phyloP scores from a whole-genome alignment of 495 filamentous ascomycete genomes.

The Chaetomium fimeti region DNA sequence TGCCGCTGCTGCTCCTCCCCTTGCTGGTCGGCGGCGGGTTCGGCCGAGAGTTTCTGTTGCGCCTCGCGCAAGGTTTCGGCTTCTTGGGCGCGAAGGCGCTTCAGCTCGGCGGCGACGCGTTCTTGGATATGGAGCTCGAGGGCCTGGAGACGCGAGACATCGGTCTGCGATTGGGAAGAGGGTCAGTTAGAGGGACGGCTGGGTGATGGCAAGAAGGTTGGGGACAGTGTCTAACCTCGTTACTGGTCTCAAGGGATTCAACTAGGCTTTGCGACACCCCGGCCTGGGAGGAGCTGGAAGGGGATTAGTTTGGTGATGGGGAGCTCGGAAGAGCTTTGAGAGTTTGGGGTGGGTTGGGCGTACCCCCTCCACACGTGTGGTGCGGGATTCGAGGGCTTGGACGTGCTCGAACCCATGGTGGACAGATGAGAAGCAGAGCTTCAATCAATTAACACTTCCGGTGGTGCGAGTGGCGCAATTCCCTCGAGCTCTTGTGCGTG shows the following conservation, averaged over 20 bases:
- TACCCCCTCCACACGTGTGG: conserved; percentile 53
- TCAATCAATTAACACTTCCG: conserved; percentile 23
- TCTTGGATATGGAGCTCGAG: conserved; percentile 85
- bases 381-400: conserved; percentile 44
- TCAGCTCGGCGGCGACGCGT: conserved; percentile 82
- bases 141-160: conserved; percentile 77
- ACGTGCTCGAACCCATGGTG: conserved; percentile 52
- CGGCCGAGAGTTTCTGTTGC: conserved; percentile 56
- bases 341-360: conserved; percentile 15
- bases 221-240: conserved; percentile 62
- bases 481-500: conserved; percentile 14
- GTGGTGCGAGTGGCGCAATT: conserved; percentile 10
- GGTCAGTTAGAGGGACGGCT: conserved; percentile 5
- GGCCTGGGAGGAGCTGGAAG: conserved; percentile 70
- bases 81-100: conserved; percentile 63
- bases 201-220: background rate
- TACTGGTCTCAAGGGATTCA: conserved; percentile 74
- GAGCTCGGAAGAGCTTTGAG: conserved; percentile 11
- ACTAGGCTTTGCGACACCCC: conserved; percentile 84
- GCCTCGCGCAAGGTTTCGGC: conserved; percentile 59
- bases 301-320: background rate
- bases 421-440: conserved; percentile 4
- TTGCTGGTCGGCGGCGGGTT: conserved; percentile 11
- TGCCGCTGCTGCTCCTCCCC: conserved; percentile 19
- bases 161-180: conserved; percentile 55